Evolutionary conservation across 192 early-diverging fungal genomes (phyloP).

Genomic region (Podila minutissima): DNA sequence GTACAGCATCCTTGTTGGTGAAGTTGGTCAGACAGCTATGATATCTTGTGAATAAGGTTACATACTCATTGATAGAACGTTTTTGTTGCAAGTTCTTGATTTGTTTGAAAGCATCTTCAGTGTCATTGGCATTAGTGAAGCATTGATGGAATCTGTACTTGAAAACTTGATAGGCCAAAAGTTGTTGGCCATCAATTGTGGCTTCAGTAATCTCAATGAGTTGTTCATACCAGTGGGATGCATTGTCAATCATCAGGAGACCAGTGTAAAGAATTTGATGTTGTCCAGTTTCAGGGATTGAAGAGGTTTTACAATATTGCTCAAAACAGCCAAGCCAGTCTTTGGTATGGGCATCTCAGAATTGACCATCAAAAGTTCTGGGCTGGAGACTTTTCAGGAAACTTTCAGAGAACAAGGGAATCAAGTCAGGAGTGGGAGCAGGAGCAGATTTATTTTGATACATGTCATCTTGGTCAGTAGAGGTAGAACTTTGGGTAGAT

Average conservation of each 20-base stretch:
- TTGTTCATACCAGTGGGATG: neutral
- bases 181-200: neutral
- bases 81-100: too few species aligned
- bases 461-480: too few species aligned
- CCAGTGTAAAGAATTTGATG: neutral
- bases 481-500: too few species aligned
- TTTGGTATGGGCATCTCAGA: too few species aligned
- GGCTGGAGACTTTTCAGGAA: neutral
- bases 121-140: neutral
- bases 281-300: neutral
- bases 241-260: neutral
- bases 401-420: too few species aligned
- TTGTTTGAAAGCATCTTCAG: too few species aligned
- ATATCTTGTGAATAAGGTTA: too few species aligned
- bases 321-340: neutral
- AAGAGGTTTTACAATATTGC: neutral
- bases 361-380: neutral
- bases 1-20: too few species aligned
- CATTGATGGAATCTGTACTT: neutral
- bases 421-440: too few species aligned
- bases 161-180: neutral
- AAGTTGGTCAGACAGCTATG: too few species aligned
- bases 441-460: too few species aligned
- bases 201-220: neutral
- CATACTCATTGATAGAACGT: too few species aligned